phyloP scores from a whole-genome alignment of 192 early-diverging fungal species.

The Entophlyctis luteolus region DNA sequence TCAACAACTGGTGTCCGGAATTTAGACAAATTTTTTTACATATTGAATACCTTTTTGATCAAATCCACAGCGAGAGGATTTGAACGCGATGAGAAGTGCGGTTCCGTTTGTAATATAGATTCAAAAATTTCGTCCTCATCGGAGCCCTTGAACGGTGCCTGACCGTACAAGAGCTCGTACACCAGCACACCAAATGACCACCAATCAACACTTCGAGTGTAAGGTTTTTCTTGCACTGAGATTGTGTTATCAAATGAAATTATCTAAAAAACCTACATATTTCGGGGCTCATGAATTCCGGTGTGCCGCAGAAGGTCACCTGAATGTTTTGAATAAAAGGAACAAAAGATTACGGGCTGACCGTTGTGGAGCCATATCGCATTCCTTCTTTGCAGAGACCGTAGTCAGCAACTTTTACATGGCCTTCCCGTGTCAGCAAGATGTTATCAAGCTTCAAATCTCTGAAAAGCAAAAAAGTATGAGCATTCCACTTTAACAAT shows the following conservation, averaged over 20 bases:
- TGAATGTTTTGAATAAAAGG: no score
- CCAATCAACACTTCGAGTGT: slow-evolving; percentile 95
- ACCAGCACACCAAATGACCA: slow-evolving; percentile 81
- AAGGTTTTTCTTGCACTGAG: slow-evolving; percentile 83
- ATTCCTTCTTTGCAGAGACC: slow-evolving; percentile 97
- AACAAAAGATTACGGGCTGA: no score
- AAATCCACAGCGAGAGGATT: slow-evolving; percentile 86
- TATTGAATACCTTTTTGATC: slow-evolving; percentile 54
- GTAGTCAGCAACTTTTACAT: slow-evolving; percentile 98
- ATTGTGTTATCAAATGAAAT: not conserved
- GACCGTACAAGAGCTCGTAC: slow-evolving; percentile 59
- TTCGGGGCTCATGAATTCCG: slow-evolving; percentile 99
- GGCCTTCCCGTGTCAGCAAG: slow-evolving; percentile 82
- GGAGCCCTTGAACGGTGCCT: slow-evolving; percentile 88
- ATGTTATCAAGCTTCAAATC: slow-evolving; percentile 99
- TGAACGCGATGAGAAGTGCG: slow-evolving; percentile 89
- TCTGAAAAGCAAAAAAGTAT: slow-evolving; percentile 47
- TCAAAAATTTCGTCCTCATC: slow-evolving; percentile 98
- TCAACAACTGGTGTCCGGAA: slow-evolving; percentile 65
- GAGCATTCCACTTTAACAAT: no score
- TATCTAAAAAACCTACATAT: slow-evolving; percentile 46
- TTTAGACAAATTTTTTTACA: not conserved
- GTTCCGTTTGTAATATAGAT: slow-evolving; percentile 92
- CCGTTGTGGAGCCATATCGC: slow-evolving; percentile 80
- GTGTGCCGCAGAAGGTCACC: slow-evolving; percentile 99